Evolutionary conservation across 129 eudicot genomes (phyloP).

Genomic region (carrot (Daucus carota)): DNA sequence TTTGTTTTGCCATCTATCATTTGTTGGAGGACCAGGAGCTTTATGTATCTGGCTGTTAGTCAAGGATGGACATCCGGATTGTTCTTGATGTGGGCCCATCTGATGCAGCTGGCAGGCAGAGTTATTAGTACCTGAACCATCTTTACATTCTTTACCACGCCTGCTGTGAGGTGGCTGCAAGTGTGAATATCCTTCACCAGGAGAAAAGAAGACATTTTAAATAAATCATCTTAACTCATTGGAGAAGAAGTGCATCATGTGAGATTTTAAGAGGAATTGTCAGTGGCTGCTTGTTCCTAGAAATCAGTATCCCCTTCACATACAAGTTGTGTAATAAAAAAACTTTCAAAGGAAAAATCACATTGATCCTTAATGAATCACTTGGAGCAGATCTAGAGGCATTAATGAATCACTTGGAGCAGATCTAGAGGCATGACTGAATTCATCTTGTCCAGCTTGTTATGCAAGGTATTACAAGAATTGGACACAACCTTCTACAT

Average conservation of each 20-base stretch:
- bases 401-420: background rate
- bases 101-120: constrained; percentile 1
- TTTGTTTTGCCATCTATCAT: background rate
- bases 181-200: background rate
- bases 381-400: too few relatives aligned
- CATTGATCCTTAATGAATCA: background rate
- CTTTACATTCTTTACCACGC: background rate
- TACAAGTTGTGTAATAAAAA: too few relatives aligned
- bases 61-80: background rate
- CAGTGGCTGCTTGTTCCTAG: background rate
- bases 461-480: background rate
- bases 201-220: background rate
- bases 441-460: background rate
- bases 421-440: background rate
- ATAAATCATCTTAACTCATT: background rate
- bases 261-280: background rate
- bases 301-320: background rate
- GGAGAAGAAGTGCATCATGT: background rate
- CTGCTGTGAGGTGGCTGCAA: background rate
- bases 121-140: background rate
- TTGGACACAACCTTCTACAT: background rate
- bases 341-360: too few relatives aligned
- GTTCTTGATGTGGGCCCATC: background rate
- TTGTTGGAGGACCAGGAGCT: background rate
- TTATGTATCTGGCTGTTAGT: background rate